Evolutionary conservation across 176 grass and related monocot species (phyloP), one percentile per base, ranked within the genome.

Genomic region (Oryza meridionalis): DNA sequence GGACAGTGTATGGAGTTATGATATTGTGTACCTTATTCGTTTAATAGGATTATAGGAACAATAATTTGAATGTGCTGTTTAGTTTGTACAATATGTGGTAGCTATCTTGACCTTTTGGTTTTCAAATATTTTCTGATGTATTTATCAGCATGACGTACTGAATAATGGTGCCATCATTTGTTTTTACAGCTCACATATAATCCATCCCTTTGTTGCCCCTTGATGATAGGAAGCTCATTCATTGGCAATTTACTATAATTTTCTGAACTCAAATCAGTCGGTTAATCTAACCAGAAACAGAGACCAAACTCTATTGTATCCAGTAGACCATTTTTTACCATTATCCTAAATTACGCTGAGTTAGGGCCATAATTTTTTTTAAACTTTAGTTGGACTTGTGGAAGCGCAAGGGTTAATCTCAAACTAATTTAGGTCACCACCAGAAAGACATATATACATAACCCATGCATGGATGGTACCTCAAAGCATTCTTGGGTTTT

Each of bases 251-350:
- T 62, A 77, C 7, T 22, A 4, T 7, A 43, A 71, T 70, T 15
- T 61, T 38, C 15, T 61, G 53, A 12, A 67, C 8, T 82, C 9
- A 62, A 62, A 45, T 72, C 15, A 31, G 42, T 10, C 46, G 29
- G 50, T 26, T 72, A 24, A 81, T 35, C 43, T 69, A 73, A 66
- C 10, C 77, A 64, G 32, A 86, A 65, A 58, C 69, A 51, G 29
- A 73, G 37, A 6, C 21, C 1, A 1, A 31, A 77, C 33, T 6
- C 33, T 46, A 49, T 3, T 22, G 2, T 50, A n/a, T 69, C 31
- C 25, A 32, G 46, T 53, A 50, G n/a, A 12, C 10, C 10, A 62
- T 62, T 62, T 24, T 62, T 9, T 62, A 62, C 21, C 55, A 21
- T 62, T 24, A 62, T 62, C 58, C 21, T 24, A 62, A n/a, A 22